Conservation (phyloP, 768 basidiomycete genomes). For the Hirschioporus abietinus region DNA sequence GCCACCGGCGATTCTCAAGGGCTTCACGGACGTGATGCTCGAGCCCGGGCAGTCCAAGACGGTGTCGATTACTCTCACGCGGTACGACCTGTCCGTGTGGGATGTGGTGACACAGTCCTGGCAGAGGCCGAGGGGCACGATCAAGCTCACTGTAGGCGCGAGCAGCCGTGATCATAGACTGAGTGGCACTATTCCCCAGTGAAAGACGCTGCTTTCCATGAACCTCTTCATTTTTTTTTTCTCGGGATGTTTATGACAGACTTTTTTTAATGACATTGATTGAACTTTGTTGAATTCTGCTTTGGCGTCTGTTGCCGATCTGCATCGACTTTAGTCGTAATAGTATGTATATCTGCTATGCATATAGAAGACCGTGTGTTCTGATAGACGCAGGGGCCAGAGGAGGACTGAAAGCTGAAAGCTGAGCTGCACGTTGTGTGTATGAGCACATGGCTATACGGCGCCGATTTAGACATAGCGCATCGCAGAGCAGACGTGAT, state of each 20-base stretch:
- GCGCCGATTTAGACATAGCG: not conserved
- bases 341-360: not conserved
- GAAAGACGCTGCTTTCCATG: not conserved
- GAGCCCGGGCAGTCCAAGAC: slow-evolving; percentile 38
- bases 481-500: not conserved
- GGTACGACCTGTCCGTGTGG: slow-evolving; percentile 74
- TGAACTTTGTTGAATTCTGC: not conserved
- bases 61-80: slow-evolving; percentile 54
- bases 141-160: slow-evolving; percentile 58
- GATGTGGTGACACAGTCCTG: slow-evolving; percentile 70
- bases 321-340: not conserved
- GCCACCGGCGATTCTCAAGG: slow-evolving; percentile 66
- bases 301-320: not conserved
- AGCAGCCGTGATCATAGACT: slow-evolving; percentile 62
- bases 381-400: not conserved
- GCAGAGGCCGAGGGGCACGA: slow-evolving; percentile 59
- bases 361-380: not conserved
- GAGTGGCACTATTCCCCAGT: slow-evolving; percentile 28
- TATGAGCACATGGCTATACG: not conserved
- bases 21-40: slow-evolving; percentile 58
- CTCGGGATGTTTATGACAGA: not conserved
- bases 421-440: not conserved
- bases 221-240: not conserved
- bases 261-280: not conserved
- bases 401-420: not conserved